phyloP scores from a whole-genome alignment of 2,329 filamentous ascomycete genomes.

The Aspergillus calidoustus region DNA sequence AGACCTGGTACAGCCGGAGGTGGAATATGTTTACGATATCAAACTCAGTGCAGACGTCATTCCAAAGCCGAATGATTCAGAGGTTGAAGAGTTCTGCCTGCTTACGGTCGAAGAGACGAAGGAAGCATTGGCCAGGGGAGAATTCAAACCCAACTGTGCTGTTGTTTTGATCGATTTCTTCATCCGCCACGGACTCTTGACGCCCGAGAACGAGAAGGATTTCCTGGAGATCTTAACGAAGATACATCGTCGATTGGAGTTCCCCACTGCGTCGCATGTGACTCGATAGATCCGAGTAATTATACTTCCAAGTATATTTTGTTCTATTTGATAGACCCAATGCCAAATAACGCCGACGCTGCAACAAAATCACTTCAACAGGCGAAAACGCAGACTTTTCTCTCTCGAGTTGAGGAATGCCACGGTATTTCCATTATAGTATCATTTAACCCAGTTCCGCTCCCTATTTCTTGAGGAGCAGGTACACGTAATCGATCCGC shows the following conservation, averaged over 20 bases:
- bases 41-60: conserved; percentile 70
- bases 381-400: conserved; percentile 33
- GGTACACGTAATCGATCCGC: conserved; percentile 90
- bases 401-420: conserved; percentile 7
- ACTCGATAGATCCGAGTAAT: conserved; percentile 13
- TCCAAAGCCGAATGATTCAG: conserved; percentile 80
- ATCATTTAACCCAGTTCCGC: conserved; percentile 3
- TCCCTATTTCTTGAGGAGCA: conserved; percentile 84
- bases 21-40: conserved; percentile 89
- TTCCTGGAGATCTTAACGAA: conserved; percentile 75
- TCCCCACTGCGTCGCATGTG: conserved; percentile 65
- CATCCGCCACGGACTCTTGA: conserved; percentile 80
- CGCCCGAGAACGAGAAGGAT: conserved; percentile 75
- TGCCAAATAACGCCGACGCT: conserved; percentile 49
- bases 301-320: conserved; percentile 24
- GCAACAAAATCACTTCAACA: conserved; percentile 37
- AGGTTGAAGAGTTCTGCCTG: conserved; percentile 84
- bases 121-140: conserved; percentile 68
- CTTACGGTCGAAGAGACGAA: conserved; percentile 77
- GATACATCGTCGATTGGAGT: conserved; percentile 78
- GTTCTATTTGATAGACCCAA: conserved; percentile 43
- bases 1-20: conserved; percentile 84
- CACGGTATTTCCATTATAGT: background rate
- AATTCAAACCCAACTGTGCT: conserved; percentile 93
- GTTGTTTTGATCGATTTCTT: conserved; percentile 88